Conservation (phyloP, 176 grass and related monocot species). For the Guadua angustifolia region DNA sequence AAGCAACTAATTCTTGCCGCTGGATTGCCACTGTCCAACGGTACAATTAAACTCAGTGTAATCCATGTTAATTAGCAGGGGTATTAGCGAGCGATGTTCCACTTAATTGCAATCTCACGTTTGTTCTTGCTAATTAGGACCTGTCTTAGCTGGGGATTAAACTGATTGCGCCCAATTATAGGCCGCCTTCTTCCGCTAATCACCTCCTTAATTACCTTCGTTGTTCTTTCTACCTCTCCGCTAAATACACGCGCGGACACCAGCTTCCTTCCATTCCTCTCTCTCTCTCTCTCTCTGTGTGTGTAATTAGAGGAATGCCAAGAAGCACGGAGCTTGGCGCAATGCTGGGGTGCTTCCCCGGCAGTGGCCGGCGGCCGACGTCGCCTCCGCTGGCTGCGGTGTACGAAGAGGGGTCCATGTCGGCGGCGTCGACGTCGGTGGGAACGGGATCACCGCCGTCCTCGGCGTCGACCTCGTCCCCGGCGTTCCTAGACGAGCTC, state of each 20-base stretch:
- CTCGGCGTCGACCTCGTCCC: constrained; percentile 44
- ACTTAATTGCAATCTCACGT: neutral
- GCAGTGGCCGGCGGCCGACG: constrained; percentile 31
- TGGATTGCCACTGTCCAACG: neutral
- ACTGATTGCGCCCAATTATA: constrained; percentile 38
- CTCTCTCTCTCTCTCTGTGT: constrained; percentile 9
- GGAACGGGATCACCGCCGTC: constrained; percentile 44
- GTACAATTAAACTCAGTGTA: neutral
- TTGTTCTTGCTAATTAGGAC: constrained; percentile 10
- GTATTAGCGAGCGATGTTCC: neutral
- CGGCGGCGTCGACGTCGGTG: constrained; percentile 30
- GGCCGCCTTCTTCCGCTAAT: neutral
- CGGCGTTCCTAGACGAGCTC: constrained; percentile 53
- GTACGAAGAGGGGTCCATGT: constrained; percentile 27
- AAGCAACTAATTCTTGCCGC: neutral
- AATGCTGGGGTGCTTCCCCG: constrained; percentile 69
- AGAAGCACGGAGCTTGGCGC: constrained; percentile 40
- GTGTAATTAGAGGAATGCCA: neutral
- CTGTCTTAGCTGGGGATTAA: neutral
- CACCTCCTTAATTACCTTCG: constrained; percentile 6
- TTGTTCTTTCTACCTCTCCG: neutral
- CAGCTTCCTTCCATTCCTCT: constrained; percentile 27
- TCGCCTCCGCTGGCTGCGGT: neutral
- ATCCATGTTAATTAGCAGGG: neutral
- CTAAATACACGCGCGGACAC: constrained; percentile 39